Percentiles rank a stretch among this genome's conserved stretches.
These are phyloP conservation scores for Fremontodendron californicum DNA, from an alignment of 345 rosid species.

Conservation along the genomic window DNA sequence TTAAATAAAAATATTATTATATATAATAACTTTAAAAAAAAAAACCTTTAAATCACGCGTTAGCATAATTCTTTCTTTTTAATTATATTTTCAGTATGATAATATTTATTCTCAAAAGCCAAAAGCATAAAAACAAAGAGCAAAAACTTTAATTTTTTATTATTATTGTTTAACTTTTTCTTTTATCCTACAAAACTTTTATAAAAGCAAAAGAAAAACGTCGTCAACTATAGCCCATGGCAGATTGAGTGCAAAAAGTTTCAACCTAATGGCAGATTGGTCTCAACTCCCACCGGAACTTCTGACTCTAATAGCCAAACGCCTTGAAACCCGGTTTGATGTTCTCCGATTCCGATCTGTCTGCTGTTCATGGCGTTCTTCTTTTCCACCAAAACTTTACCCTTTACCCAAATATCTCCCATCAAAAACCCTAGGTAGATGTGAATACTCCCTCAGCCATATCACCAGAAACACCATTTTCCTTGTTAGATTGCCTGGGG, in stretches of 20 bases:
- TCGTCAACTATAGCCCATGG: too few relatives aligned
- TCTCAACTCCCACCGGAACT: slow-evolving; percentile 29
- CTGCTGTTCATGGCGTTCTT: slow-evolving; percentile 32
- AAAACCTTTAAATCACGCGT: too few relatives aligned
- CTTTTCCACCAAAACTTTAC: slow-evolving; percentile 2
- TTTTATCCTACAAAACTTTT: too few relatives aligned
- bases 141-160: too few relatives aligned
- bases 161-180: too few relatives aligned
- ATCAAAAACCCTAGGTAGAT: neutral
- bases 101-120: too few relatives aligned
- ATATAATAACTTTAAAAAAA: slow-evolving; percentile 41
- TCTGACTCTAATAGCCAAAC: slow-evolving; percentile 7
- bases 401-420: slow-evolving; percentile 3
- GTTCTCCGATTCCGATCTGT: slow-evolving; percentile 30
- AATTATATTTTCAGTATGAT: too few relatives aligned
- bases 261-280: slow-evolving; percentile 31
- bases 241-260: too few relatives aligned
- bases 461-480: slow-evolving; percentile 14
- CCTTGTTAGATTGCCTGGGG: slow-evolving; percentile 3
- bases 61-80: too few relatives aligned
- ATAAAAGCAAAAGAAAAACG: too few relatives aligned
- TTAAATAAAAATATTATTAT: too few relatives aligned
- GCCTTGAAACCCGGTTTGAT: slow-evolving; percentile 18
- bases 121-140: too few relatives aligned
- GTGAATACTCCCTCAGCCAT: neutral